These are phyloP conservation scores for Aspergillus costaricaensis DNA, from an alignment of 2,329 filamentous ascomycete species.

Conservation along the genomic window DNA sequence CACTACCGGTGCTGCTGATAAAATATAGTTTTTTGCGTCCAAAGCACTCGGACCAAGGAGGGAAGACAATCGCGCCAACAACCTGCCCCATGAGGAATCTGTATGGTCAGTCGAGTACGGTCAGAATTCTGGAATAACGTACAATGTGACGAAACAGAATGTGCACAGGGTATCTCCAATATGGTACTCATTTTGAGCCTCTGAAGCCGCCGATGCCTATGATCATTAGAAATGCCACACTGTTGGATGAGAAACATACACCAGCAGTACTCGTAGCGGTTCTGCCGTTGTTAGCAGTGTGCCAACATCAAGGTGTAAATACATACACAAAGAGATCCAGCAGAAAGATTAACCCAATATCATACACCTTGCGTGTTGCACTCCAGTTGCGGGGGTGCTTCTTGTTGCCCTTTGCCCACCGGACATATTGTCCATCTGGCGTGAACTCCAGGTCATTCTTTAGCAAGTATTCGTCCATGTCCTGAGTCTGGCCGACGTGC, in stretches of 20 bases:
- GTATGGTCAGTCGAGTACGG: conserved; percentile 5
- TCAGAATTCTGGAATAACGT: neutral
- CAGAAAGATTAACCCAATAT: conserved; percentile 26
- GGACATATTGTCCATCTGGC: conserved; percentile 16
- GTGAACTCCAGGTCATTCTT: conserved; percentile 20
- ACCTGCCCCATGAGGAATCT: conserved; percentile 32
- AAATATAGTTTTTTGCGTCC: conserved; percentile 37
- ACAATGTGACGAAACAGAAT: conserved; percentile 21
- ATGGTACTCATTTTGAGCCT: conserved; percentile 16
- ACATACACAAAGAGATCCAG: conserved; percentile 27
- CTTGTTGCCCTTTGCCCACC: conserved; percentile 19
- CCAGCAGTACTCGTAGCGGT: conserved; percentile 18
- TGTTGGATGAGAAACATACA: conserved; percentile 5
- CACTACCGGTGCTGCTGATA: conserved; percentile 22
- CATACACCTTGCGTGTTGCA: conserved; percentile 23
- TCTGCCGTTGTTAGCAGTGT: conserved; percentile 6
- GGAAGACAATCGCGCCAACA: conserved; percentile 32
- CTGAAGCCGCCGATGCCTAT: conserved; percentile 20
- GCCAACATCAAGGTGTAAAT: neutral
- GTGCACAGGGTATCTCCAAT: conserved; percentile 17
- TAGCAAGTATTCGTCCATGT: neutral
- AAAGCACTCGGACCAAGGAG: conserved; percentile 36
- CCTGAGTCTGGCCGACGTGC: too few species aligned
- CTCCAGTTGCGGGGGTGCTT: conserved; percentile 29
- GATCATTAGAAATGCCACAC: neutral